Percentiles rank a stretch among this genome's conserved stretches.
These are phyloP conservation scores for Yamadazyma siamensis DNA, from an alignment of 1,139 yeast genomes.

Conservation along the genomic window DNA sequence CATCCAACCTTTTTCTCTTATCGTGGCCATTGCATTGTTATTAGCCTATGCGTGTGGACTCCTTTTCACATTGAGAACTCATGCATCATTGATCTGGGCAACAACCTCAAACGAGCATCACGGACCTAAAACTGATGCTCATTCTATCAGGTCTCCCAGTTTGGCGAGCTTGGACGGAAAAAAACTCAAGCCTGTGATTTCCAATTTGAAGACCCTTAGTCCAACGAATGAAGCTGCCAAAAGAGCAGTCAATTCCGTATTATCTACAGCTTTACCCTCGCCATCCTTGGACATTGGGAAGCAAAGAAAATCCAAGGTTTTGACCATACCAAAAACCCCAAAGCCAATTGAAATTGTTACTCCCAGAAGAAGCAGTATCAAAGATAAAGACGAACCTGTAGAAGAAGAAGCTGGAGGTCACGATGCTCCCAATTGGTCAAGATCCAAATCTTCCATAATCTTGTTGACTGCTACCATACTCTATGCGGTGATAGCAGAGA, in stretches of 20 bases:
- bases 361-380: constrained; percentile 9
- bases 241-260: constrained; percentile 3
- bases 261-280: constrained; percentile 15
- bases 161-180: constrained; percentile 28
- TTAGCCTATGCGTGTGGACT: constrained; percentile 87
- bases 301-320: constrained; percentile 12
- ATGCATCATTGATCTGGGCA: constrained; percentile 96
- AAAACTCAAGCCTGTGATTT: constrained; percentile 1
- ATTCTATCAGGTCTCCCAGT: constrained; percentile 15
- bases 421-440: constrained; percentile 97
- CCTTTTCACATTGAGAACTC: constrained; percentile 90
- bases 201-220: constrained; percentile 1
- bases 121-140: constrained; percentile 10
- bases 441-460: constrained; percentile 80
- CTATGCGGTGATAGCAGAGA: constrained; percentile 93
- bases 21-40: constrained; percentile 78
- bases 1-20: constrained; percentile 75
- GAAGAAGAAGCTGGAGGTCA: constrained; percentile 55
- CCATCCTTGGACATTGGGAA: constrained; percentile 22
- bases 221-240: constrained; percentile 4
- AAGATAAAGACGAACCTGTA: constrained; percentile 9
- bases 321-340: constrained; percentile 3
- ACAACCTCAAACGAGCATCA: constrained; percentile 38
- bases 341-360: constrained; percentile 1
- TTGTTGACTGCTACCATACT: constrained; percentile 78